phyloP scores from a whole-genome alignment of 495 filamentous ascomycete genomes.

The Elasticomyces elasticus region DNA sequence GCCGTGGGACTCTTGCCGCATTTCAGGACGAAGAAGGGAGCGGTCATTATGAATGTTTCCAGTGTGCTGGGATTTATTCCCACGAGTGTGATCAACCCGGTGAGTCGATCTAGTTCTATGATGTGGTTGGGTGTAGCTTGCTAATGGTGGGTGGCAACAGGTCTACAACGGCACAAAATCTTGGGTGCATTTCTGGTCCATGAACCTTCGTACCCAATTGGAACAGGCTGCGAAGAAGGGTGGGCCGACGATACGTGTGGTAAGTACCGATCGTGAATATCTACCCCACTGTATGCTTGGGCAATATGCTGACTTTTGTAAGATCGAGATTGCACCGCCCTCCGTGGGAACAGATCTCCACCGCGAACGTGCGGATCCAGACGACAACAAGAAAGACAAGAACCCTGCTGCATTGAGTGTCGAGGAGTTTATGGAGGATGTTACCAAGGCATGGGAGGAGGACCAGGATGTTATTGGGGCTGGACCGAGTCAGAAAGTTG shows the following conservation, averaged over 20 bases:
- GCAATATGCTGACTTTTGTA: too few species aligned
- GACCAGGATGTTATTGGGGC: constrained; percentile 35
- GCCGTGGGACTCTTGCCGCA: constrained; percentile 34
- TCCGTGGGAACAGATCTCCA: constrained; percentile 40
- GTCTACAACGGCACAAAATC: constrained; percentile 43
- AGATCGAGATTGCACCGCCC: constrained; percentile 42
- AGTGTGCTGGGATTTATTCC: constrained; percentile 39
- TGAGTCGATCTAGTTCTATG: not conserved
- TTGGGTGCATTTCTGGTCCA: constrained; percentile 40
- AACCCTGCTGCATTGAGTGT: constrained; percentile 34
- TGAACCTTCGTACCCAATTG: constrained; percentile 39
- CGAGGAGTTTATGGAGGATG: constrained; percentile 39
- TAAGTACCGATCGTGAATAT: too few species aligned
- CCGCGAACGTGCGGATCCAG: constrained; percentile 39
- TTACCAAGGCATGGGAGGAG: constrained; percentile 29
- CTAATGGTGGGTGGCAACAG: too few species aligned
- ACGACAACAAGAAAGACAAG: constrained; percentile 44
- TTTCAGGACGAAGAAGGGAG: constrained; percentile 29
- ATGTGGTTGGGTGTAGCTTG: too few species aligned
- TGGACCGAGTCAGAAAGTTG: constrained; percentile 27
- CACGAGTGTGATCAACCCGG: constrained; percentile 36
- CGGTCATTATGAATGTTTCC: constrained; percentile 39
- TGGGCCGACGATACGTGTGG: constrained; percentile 30
- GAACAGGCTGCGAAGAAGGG: constrained; percentile 14
- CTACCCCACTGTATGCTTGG: too few species aligned